phyloP scores from a whole-genome alignment of 1,284 basidiomycete genomes.

The Volvariella surrecta region DNA sequence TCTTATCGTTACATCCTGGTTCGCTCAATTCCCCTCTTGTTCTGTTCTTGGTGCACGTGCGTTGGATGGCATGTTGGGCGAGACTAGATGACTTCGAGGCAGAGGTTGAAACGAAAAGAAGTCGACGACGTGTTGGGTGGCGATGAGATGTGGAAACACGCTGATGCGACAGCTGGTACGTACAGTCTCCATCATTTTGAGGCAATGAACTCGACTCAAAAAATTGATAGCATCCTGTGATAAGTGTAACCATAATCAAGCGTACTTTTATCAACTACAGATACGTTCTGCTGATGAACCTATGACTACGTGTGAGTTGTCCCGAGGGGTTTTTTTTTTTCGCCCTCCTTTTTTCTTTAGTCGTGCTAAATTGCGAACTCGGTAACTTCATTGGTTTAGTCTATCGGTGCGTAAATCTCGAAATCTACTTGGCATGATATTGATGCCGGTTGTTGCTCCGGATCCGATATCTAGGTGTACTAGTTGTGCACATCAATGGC shows the following conservation, averaged over 20 bases:
- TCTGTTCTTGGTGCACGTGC: background rate
- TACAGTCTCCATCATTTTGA: background rate
- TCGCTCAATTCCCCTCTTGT: background rate
- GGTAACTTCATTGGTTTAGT: slow-evolving; percentile 20
- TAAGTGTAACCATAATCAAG: slow-evolving; percentile 83
- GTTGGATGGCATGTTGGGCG: background rate
- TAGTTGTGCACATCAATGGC: slow-evolving; percentile 51
- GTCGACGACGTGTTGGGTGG: slow-evolving; percentile 94
- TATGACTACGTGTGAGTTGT: slow-evolving; percentile 86
- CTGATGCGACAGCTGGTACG: slow-evolving; percentile 80
- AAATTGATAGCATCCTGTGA: slow-evolving; percentile 65
- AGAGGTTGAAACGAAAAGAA: slow-evolving; percentile 75
- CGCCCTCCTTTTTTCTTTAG: too few species aligned
- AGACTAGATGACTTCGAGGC: slow-evolving; percentile 78
- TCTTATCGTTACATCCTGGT: slow-evolving; percentile 2
- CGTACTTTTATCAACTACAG: slow-evolving; percentile 95
- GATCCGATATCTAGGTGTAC: slow-evolving; percentile 34
- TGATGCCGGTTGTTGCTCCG: background rate
- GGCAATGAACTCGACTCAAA: background rate
- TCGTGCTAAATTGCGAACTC: slow-evolving; percentile 6
- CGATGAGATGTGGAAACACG: slow-evolving; percentile 92
- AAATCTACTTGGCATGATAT: slow-evolving; percentile 1
- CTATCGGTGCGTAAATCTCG: slow-evolving; percentile 32
- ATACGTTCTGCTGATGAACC: slow-evolving; percentile 96
- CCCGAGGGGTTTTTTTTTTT: too few species aligned